Percentiles rank a stretch among this genome's conserved stretches.
Evolutionary conservation across 2,329 filamentous ascomycete species (phyloP).

Genomic region (Fusarium penzigii): DNA sequence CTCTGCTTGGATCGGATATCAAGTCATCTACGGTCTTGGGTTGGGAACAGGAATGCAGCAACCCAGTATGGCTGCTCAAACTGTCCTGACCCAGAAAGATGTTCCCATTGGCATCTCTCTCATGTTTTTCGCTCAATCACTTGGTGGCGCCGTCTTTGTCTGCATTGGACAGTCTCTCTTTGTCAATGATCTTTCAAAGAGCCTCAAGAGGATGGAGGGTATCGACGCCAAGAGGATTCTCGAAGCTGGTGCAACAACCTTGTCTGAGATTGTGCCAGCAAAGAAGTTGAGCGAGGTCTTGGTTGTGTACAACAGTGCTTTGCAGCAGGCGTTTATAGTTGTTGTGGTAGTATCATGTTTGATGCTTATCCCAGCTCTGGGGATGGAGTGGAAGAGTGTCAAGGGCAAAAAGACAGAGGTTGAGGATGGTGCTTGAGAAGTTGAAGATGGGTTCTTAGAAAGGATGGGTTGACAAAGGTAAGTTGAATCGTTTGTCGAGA

Average conservation of each 20-base stretch:
- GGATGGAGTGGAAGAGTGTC: conserved; percentile 18
- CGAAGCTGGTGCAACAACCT: not conserved
- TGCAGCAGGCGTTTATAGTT: conserved; percentile 7
- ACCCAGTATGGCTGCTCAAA: conserved; percentile 49
- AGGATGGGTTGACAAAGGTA: no score
- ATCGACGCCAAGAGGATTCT: not conserved
- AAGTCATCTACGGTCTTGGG: conserved; percentile 54
- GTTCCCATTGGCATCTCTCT: conserved; percentile 44
- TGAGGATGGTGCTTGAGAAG: not conserved
- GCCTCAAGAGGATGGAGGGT: not conserved
- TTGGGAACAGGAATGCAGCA: conserved; percentile 47
- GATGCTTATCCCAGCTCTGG: conserved; percentile 5
- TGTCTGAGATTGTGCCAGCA: not conserved
- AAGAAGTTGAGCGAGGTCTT: conserved; percentile 1
- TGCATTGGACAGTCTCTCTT: conserved; percentile 11
- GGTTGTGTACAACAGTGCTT: conserved; percentile 8
- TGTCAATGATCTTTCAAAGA: conserved; percentile 4
- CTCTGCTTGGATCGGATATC: conserved; percentile 57
- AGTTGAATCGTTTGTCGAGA: no score
- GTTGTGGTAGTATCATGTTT: conserved; percentile 5
- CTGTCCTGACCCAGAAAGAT: conserved; percentile 45
- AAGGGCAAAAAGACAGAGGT: conserved; percentile 6
- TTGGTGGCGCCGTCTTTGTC: conserved; percentile 8
- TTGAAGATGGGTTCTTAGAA: not conserved
- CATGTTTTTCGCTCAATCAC: conserved; percentile 7